These are phyloP conservation scores for Trypanosoma mega DNA, from an alignment of 208 protist genomes.

Conservation along the genomic window DNA sequence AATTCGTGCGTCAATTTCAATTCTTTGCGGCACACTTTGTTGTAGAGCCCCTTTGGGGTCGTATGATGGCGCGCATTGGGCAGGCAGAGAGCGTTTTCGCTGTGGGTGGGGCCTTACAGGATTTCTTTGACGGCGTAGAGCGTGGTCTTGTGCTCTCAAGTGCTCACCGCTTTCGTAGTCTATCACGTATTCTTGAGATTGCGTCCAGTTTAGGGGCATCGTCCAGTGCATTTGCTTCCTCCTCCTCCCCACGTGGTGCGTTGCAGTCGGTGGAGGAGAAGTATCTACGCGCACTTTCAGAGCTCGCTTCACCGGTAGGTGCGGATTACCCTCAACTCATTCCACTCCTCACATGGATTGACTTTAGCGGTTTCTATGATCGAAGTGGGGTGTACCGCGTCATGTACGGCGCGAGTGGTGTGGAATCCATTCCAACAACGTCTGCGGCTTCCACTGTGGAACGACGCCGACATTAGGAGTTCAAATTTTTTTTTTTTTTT, in stretches of 20 bases:
- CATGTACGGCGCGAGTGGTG: conserved; percentile 36
- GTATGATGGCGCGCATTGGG: conserved; percentile 59
- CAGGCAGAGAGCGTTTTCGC: conserved; percentile 71
- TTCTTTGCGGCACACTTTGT: conserved; percentile 90
- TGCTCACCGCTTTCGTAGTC: conserved; percentile 65
- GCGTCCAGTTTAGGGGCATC: conserved; percentile 52
- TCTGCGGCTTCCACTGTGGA: conserved; percentile 3
- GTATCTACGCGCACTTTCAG: conserved; percentile 63
- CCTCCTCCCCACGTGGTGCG: background rate
- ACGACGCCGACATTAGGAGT: conserved; percentile 1
- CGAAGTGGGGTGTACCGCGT: conserved; percentile 85
- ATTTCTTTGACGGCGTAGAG: conserved; percentile 76
- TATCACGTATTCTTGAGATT: conserved; percentile 66
- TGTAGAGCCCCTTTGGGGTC: conserved; percentile 79
- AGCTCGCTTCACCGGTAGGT: conserved; percentile 77
- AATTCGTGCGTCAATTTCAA: conserved; percentile 87
- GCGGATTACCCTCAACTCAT: conserved; percentile 81
- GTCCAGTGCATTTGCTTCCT: background rate
- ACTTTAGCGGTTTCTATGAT: conserved; percentile 86
- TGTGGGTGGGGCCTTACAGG: conserved; percentile 63
- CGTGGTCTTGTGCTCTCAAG: conserved; percentile 72
- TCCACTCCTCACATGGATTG: conserved; percentile 82
- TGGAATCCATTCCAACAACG: conserved; percentile 5
- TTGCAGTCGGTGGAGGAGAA: conserved; percentile 64
- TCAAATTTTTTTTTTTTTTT: background rate